phyloP scores from a whole-genome alignment of 148 eudicot species.

The Silene uniflora region DNA sequence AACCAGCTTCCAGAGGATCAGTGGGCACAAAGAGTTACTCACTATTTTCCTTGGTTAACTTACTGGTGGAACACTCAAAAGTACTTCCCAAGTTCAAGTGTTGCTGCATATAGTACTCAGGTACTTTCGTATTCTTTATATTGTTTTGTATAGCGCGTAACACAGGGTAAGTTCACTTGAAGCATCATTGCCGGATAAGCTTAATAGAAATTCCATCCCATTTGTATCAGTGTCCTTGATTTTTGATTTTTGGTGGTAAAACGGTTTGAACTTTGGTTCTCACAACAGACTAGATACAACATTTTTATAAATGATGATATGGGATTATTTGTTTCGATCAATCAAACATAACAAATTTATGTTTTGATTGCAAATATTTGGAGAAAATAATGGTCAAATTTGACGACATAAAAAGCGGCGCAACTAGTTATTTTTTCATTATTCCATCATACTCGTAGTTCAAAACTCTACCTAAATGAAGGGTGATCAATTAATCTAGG shows the following conservation, averaged over 20 bases:
- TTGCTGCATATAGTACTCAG: slow-evolving; percentile 28
- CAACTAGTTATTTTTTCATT: neutral
- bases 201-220: neutral
- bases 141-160: neutral
- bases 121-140: slow-evolving; percentile 26
- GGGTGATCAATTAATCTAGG: neutral
- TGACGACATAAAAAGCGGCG: too few relatives aligned
- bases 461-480: neutral
- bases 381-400: neutral
- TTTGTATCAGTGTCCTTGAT: neutral
- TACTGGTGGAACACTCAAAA: slow-evolving; percentile 73
- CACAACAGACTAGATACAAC: neutral
- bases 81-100: slow-evolving; percentile 51
- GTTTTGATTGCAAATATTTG: neutral
- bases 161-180: slow-evolving; percentile 15
- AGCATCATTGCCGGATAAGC: neutral
- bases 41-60: slow-evolving; percentile 46
- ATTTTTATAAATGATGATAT: neutral
- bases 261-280: neutral
- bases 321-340: neutral
- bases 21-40: slow-evolving; percentile 47
- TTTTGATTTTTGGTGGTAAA: neutral
- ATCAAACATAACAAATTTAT: neutral
- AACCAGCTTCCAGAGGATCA: slow-evolving; percentile 39
- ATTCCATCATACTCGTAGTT: neutral